Base-by-base conservation (phyloP, 768 basidiomycete genomes). In the Naematelia aurantialba region DNA sequence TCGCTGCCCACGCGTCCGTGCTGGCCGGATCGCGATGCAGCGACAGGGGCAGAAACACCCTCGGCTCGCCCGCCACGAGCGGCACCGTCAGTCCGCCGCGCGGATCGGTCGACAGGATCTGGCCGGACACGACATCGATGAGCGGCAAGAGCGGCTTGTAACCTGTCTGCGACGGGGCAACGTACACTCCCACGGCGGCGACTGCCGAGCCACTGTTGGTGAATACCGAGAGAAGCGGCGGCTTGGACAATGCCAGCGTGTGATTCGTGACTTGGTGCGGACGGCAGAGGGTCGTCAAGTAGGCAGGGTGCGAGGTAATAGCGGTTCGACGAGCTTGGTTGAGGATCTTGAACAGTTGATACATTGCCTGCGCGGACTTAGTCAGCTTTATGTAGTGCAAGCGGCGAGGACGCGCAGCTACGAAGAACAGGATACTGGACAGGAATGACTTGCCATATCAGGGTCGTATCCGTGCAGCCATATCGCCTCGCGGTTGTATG, bases 401-500 rank as follows among this genome's bases (percentile, higher is more conserved):
- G n/a, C n/a, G n/a, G n/a, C n/a, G n/a, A n/a, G 10, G 22, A 22
- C 11, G 21, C 29, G 13, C 51, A 39, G 8, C 34, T 8, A 17
- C 34, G 34, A 39, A 39, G 34, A 39, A 39, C 8, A 8, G 34
- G 17, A 8, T 39, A 8, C 8, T 8, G 34, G 17, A 17, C 8
- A 39, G 34, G 34, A 39, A 39, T 5, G 5, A 54, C 70, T 53
- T 27, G 69, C 70, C 3, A 61, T 66, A 0, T 47, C 30, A 11
- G 46, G 14, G 21, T 61, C 50, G 46, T 63, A 74, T 0, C 69
- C 72, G 21, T 63, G 44, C 22, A 64, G 51, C 72, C 72, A 74
- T 51, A 69, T 67, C 12, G 72, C 72, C 57, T 79, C 78, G 4
- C 78, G 74, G 61, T 78, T 78, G 34, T 58, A 48, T 3, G 76